Evolutionary conservation across 495 filamentous ascomycete species (phyloP), one percentile per base, ranked within the genome.

Genomic region (Penicillium bovifimosum): DNA sequence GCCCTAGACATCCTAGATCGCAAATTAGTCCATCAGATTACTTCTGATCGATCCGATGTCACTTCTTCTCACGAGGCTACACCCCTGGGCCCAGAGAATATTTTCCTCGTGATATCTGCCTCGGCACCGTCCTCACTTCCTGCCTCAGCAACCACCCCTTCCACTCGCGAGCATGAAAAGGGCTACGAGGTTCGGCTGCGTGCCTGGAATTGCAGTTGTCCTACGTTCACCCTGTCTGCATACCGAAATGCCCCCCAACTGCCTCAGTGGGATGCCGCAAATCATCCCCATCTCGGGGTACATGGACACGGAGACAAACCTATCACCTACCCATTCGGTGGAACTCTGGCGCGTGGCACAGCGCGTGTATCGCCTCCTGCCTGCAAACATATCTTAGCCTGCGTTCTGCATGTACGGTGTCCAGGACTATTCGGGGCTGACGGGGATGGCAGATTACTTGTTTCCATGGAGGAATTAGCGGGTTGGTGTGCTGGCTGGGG

Each of bases 121-220:
- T 78, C 70, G 62, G 74, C 59, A 53, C 59, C 56, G 69, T 70
- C 59, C 65, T 68, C 18, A 61, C 53, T 28, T 41, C 62, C 36
- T 33, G n/a, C 53, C 54, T 59, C 56, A 62, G 14, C n/a, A n/a
- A 16, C 33, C 7, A 58, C 44, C 50, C 59, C 46, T 58, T 46
- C 50, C 52, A 52, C 59, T 28, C 44, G 52, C 44, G 59, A 52
- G 48, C 53, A 51, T 52, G 42, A 54, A 55, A 71, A 64, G 32
- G 61, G 59, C 56, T 95, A 96, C 68, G 77, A 86, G 58, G 87
- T 95, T 20, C 78, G 82, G 7, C 72, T 87, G 6, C 51, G 61
- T 2, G 85, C 88, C n/a, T 96, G 91, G 91, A 90, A 88, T 63
- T 96, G 91, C 64, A 86, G 81, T 9, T 96, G 91, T 74, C 85